Evolutionary conservation across 345 rosid species (phyloP).

Genomic region (Bruguiera sexangula): DNA sequence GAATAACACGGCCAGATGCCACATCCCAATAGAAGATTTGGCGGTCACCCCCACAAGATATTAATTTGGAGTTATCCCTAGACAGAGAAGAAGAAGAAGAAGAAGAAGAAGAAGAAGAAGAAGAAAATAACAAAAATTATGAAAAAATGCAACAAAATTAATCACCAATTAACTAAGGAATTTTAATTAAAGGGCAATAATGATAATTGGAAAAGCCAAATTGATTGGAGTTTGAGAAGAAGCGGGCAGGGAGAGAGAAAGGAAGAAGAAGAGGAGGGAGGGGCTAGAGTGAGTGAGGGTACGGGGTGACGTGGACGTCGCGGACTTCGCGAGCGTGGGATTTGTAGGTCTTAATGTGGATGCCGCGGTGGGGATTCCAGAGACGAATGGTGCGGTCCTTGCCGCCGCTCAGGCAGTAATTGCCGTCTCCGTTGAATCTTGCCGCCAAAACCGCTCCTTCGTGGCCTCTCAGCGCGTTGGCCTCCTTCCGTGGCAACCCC

Average conservation of each 20-base stretch:
- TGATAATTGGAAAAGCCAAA: neutral
- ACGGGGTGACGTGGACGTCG: constrained; percentile 92
- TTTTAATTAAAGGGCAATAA: neutral
- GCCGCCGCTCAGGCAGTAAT: constrained; percentile 57
- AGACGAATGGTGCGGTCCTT: constrained; percentile 98
- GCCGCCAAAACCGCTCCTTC: constrained; percentile 23
- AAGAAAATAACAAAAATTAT: too few species aligned
- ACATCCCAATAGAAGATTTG: constrained; percentile 98
- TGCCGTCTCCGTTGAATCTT: constrained; percentile 81
- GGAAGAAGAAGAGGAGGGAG: too few species aligned
- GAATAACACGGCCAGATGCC: constrained; percentile 76
- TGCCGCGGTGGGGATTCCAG: constrained; percentile 98
- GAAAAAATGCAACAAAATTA: too few species aligned
- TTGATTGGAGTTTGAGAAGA: neutral
- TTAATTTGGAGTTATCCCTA: constrained; percentile 80
- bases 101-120: too few species aligned
- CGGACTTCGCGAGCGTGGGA: constrained; percentile 97
- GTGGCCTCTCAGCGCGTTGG: constrained; percentile 13
- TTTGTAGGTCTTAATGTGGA: constrained; percentile 91
- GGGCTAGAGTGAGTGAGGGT: neutral
- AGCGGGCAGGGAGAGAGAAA: neutral
- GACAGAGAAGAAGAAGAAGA: neutral
- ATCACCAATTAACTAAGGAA: too few species aligned
- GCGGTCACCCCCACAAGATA: constrained; percentile 95
- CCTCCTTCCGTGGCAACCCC: constrained; percentile 13